Percentiles rank a stretch among this genome's conserved stretches.
Evolutionary conservation across 345 rosid genomes (phyloP).

Genomic region (Eucalyptus erythrocorys): DNA sequence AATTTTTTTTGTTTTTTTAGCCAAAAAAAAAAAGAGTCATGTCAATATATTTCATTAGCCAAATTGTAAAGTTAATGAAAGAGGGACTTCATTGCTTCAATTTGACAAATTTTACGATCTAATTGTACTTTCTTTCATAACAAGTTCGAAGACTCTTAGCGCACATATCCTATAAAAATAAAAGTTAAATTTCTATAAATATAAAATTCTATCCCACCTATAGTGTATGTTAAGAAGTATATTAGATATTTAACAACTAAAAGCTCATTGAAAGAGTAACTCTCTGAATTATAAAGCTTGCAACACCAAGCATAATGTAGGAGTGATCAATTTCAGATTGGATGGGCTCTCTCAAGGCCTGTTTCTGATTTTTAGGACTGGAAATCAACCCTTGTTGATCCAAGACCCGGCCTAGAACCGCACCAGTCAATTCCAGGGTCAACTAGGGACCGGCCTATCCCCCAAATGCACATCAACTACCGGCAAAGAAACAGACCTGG

Average conservation of each 20-base stretch:
- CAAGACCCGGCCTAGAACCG: background rate
- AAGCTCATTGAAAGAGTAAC: background rate
- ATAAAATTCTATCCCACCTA: background rate
- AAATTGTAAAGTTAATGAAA: background rate
- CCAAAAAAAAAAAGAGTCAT: background rate
- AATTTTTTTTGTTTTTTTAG: no score
- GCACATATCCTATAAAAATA: background rate
- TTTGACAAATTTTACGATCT: background rate
- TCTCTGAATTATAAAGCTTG: background rate
- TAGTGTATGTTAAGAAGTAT: background rate
- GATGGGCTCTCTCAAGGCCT: rapidly evolving
- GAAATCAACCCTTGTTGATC: background rate
- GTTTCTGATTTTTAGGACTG: background rate
- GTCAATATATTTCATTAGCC: rapidly evolving
- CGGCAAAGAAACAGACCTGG: background rate
- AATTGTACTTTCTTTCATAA: no score
- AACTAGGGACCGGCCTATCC: background rate
- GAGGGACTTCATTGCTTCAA: rapidly evolving
- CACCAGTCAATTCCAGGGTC: background rate
- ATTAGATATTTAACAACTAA: background rate
- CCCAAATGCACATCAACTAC: background rate
- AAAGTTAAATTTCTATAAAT: background rate
- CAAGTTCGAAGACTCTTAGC: no score
- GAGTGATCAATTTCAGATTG: background rate
- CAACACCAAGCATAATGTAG: background rate